Percentiles rank a stretch among this genome's conserved stretches.
These are phyloP conservation scores for Rhodotorula sp. DNA, from an alignment of 1,284 basidiomycete genomes.

Conservation along the genomic window DNA sequence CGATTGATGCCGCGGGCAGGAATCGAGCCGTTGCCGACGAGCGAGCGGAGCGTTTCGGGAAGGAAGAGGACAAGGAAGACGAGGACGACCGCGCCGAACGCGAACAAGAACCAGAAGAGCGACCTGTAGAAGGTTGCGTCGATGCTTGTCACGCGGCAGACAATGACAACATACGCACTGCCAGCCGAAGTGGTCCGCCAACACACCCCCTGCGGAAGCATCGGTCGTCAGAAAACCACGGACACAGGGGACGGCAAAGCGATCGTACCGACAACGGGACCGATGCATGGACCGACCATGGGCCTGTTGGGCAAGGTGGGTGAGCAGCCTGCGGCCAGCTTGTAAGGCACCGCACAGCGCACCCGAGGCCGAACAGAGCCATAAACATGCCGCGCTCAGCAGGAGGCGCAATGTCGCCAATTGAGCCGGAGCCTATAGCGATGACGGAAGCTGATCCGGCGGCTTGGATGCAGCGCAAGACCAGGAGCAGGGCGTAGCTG, in stretches of 20 bases:
- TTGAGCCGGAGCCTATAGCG: conserved; percentile 40
- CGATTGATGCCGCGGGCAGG: conserved; percentile 38
- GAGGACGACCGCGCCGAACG: conserved; percentile 60
- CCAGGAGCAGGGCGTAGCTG: conserved; percentile 62
- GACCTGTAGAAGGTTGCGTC: conserved; percentile 51
- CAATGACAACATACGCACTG: conserved; percentile 1
- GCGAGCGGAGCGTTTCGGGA: conserved; percentile 63
- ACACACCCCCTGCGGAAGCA: conserved; percentile 32
- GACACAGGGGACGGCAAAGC: not conserved
- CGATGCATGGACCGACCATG: conserved; percentile 5
- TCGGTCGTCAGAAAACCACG: not conserved
- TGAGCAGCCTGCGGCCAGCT: not conserved
- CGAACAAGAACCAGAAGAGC: conserved; percentile 77
- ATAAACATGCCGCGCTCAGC: conserved; percentile 39
- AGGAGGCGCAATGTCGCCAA: conserved; percentile 42
- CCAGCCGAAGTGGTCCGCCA: conserved; percentile 44
- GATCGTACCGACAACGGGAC: not conserved
- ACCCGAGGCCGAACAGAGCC: conserved; percentile 29
- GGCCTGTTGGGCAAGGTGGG: not conserved
- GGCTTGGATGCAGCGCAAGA: conserved; percentile 64
- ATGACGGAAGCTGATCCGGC: conserved; percentile 56
- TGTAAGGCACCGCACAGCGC: not conserved
- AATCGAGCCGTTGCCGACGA: conserved; percentile 50
- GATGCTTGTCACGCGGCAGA: too few relatives aligned
- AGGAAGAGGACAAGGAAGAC: conserved; percentile 56